Conservation (phyloP, 129 eudicot species). For the Flaveria ramosissima region DNA sequence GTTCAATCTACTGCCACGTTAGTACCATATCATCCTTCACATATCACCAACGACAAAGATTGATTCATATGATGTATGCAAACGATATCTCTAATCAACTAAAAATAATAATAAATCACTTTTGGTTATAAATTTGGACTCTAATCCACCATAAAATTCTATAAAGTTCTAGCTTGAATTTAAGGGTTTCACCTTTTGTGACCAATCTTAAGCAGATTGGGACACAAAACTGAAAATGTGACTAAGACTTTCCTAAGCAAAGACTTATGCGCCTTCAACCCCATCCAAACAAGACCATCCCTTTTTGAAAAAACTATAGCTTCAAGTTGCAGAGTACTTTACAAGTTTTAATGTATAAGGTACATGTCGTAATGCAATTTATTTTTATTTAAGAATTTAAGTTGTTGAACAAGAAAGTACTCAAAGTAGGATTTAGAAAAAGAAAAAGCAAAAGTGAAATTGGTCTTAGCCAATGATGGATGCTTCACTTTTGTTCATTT, state of each 20-base stretch:
- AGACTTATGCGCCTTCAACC: constrained; percentile 6
- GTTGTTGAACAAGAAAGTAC: neutral
- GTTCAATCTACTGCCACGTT: too few relatives aligned
- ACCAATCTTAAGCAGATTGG: constrained; percentile 1
- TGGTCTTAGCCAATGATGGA: neutral
- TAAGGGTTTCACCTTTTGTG: constrained; percentile 1
- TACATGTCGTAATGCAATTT: too few relatives aligned
- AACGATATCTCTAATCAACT: too few relatives aligned
- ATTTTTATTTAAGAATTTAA: too few relatives aligned
- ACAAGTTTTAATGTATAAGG: neutral
- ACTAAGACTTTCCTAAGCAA: constrained; percentile 11
- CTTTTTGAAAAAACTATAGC: neutral
- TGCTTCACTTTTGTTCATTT: neutral
- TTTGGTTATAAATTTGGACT: too few relatives aligned
- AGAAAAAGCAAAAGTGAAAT: neutral
- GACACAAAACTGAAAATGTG: neutral
- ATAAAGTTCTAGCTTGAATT: neutral
- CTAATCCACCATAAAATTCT: too few relatives aligned
- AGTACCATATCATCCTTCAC: too few relatives aligned
- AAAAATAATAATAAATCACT: too few relatives aligned
- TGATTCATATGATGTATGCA: too few relatives aligned
- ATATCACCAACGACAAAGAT: too few relatives aligned
- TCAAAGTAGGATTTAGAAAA: too few relatives aligned
- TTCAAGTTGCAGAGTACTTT: neutral
- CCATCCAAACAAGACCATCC: neutral